phyloP scores from a whole-genome alignment of 2,329 filamentous ascomycete species.

The Elsinoe ampelina region DNA sequence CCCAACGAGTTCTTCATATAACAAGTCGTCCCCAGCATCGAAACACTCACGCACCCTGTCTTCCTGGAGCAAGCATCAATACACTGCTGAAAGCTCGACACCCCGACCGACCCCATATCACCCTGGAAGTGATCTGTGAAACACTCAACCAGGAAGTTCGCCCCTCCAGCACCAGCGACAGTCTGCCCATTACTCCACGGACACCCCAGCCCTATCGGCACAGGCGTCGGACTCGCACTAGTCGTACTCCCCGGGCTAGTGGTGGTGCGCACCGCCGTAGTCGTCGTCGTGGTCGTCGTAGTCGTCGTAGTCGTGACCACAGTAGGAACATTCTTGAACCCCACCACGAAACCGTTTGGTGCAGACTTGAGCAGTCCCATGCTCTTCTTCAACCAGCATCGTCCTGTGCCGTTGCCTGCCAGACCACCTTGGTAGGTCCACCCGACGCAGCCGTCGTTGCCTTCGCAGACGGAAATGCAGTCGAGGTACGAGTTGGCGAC shows the following conservation, averaged over 20 bases:
- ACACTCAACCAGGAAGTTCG: slow-evolving; percentile 24
- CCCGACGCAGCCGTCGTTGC: slow-evolving; percentile 13
- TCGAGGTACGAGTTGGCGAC: slow-evolving; percentile 16
- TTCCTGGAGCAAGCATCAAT: slow-evolving; percentile 12
- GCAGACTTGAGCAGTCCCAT: slow-evolving; percentile 13
- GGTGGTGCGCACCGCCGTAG: neutral
- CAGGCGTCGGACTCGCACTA: slow-evolving; percentile 14
- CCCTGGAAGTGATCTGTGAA: slow-evolving; percentile 19
- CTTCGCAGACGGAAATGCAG: slow-evolving; percentile 16
- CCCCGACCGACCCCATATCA: slow-evolving; percentile 15
- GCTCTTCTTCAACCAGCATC: slow-evolving; percentile 19
- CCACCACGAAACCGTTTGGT: slow-evolving; percentile 13
- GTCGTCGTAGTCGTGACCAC: too few relatives aligned
- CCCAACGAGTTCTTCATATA: slow-evolving; percentile 16
- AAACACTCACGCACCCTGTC: slow-evolving; percentile 6
- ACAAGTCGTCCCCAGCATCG: slow-evolving; percentile 13
- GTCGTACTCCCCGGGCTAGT: neutral
- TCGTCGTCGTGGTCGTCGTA: neutral
- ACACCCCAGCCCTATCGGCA: slow-evolving; percentile 19
- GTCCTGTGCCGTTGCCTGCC: slow-evolving; percentile 19
- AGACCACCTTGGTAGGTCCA: slow-evolving; percentile 17
- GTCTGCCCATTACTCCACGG: slow-evolving; percentile 21
- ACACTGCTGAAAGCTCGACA: slow-evolving; percentile 16
- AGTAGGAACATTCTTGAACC: slow-evolving; percentile 6
- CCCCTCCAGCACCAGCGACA: slow-evolving; percentile 17